Evolutionary conservation across 2,329 filamentous ascomycete species (phyloP).

Genomic region (Myotisia sp.): DNA sequence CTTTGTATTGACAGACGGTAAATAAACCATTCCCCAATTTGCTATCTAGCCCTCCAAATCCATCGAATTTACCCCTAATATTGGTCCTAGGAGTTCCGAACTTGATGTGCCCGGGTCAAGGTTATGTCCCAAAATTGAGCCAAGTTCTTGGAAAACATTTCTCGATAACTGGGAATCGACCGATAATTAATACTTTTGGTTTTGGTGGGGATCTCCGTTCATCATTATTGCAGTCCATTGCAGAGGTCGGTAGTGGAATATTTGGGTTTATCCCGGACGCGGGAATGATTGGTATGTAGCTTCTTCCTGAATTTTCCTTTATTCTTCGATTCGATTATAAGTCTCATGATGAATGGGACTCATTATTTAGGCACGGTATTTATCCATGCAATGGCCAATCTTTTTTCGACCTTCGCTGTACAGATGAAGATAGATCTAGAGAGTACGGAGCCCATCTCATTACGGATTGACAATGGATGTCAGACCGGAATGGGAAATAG

Average conservation of each 20-base stretch:
- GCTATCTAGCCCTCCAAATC: not conserved
- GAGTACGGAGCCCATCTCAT: slow-evolving; percentile 11
- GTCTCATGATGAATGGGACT: not conserved
- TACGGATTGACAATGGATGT: slow-evolving; percentile 15
- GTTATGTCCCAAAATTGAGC: slow-evolving; percentile 42
- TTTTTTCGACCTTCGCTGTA: slow-evolving; percentile 45
- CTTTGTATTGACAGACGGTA: slow-evolving; percentile 22
- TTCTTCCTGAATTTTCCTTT: not conserved
- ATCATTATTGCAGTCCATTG: slow-evolving; percentile 45
- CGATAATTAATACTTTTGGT: slow-evolving; percentile 37
- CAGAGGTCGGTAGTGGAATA: slow-evolving; percentile 43
- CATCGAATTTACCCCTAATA: not conserved
- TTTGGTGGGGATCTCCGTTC: slow-evolving; percentile 40
- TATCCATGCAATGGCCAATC: slow-evolving; percentile 46
- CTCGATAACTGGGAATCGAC: slow-evolving; percentile 24
- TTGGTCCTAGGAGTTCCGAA: slow-evolving; percentile 31
- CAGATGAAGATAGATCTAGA: slow-evolving; percentile 32
- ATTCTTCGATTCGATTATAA: slow-evolving; percentile 7
- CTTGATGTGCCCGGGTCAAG: slow-evolving; percentile 37
- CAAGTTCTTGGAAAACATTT: slow-evolving; percentile 23
- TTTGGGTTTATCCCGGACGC: slow-evolving; percentile 50
- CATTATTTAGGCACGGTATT: slow-evolving; percentile 38
- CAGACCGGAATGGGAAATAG: slow-evolving; percentile 14
- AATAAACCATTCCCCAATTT: not conserved
- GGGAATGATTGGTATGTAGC: slow-evolving; percentile 38